These are phyloP conservation scores for Cytospora mali DNA, from an alignment of 2,329 filamentous ascomycete genomes.

Conservation along the genomic window DNA sequence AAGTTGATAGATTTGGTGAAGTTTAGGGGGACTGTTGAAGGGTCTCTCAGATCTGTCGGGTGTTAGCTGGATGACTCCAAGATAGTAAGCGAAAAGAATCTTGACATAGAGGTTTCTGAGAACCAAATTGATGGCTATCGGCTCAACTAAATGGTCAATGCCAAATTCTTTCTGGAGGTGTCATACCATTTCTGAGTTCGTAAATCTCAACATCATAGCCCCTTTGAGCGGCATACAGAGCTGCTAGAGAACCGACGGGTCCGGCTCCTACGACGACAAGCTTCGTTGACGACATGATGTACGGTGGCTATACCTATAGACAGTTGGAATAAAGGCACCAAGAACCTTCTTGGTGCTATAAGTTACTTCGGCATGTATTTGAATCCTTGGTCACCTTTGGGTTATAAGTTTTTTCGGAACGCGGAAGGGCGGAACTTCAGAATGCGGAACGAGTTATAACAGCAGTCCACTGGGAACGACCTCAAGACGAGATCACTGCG, in stretches of 20 bases:
- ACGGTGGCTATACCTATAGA: too few species aligned
- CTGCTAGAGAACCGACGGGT: conserved; percentile 88
- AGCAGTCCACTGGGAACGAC: conserved; percentile 13
- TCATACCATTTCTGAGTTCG: conserved; percentile 82
- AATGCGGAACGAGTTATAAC: conserved; percentile 10
- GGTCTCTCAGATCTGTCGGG: conserved; percentile 77
- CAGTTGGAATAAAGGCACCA: not conserved
- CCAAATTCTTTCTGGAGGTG: conserved; percentile 10
- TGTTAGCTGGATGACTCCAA: conserved; percentile 5
- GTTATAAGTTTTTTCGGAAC: conserved; percentile 16
- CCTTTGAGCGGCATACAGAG: conserved; percentile 85
- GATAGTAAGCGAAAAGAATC: too few species aligned
- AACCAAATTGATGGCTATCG: not conserved
- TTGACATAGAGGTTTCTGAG: not conserved
- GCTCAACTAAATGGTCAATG: conserved; percentile 23
- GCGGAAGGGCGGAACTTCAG: conserved; percentile 19
- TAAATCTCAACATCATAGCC: conserved; percentile 93
- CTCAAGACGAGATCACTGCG: not conserved
- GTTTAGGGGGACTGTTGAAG: conserved; percentile 81
- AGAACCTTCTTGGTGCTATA: not conserved
- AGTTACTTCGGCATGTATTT: not conserved
- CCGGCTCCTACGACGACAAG: conserved; percentile 87
- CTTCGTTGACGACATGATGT: conserved; percentile 47
- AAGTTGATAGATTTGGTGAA: conserved; percentile 99
- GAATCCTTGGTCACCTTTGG: conserved; percentile 8